phyloP scores from a whole-genome alignment of 2,329 filamentous ascomycete species.

The Aspergillus sp. region DNA sequence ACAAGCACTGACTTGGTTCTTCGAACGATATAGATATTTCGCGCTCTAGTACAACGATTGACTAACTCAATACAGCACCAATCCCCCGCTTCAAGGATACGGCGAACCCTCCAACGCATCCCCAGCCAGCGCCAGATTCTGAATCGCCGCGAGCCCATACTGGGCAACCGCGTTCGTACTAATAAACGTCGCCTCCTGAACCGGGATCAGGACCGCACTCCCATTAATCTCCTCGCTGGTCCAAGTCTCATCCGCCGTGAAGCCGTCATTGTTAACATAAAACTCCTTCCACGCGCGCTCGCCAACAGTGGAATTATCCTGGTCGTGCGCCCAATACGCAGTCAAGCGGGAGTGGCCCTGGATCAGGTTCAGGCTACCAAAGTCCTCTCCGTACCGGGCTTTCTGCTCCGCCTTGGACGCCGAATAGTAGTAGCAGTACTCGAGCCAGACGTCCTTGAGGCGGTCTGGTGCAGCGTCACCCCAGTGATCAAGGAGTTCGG shows the following conservation, averaged over 20 bases:
- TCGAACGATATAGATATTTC: not conserved
- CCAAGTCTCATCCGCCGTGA: constrained; percentile 15
- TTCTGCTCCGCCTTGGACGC: constrained; percentile 52
- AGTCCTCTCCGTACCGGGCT: constrained; percentile 53
- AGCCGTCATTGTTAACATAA: constrained; percentile 23
- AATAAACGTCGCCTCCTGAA: constrained; percentile 59
- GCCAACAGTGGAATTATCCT: constrained; percentile 50
- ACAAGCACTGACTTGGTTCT: too few species aligned
- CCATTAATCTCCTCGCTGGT: constrained; percentile 35
- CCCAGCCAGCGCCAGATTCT: constrained; percentile 43
- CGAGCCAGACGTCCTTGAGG: constrained; percentile 57
- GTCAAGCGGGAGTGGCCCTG: constrained; percentile 61
- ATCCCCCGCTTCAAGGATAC: not conserved
- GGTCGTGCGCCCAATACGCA: constrained; percentile 51
- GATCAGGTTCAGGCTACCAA: constrained; percentile 48
- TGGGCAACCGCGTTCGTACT: constrained; percentile 58
- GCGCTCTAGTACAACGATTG: not conserved
- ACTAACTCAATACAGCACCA: too few species aligned
- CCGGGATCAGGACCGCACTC: constrained; percentile 46
- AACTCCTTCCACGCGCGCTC: constrained; percentile 57
- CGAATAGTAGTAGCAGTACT: constrained; percentile 61
- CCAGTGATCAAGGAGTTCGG: constrained; percentile 55
- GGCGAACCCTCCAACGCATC: not conserved
- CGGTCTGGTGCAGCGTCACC: constrained; percentile 47
- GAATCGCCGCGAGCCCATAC: constrained; percentile 59